These are phyloP conservation scores for Obelidium mucronatum DNA, from an alignment of 192 early-diverging fungal genomes.

Conservation along the genomic window DNA sequence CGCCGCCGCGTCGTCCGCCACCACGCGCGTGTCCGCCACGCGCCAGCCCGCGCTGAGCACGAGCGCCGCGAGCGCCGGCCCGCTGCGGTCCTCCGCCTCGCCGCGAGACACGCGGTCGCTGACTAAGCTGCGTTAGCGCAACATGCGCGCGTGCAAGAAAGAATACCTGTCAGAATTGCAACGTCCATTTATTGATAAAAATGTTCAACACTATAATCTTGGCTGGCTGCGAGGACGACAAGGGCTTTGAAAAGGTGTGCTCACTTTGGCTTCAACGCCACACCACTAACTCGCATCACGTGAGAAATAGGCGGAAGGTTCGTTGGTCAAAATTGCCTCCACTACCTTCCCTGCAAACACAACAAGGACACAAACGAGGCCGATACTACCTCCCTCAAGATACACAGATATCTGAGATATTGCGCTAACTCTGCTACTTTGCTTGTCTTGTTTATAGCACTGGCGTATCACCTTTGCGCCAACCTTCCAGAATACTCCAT, in stretches of 20 bases:
- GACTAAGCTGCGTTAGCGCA: neutral
- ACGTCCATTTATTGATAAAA: neutral
- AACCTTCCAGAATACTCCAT: conserved; percentile 29
- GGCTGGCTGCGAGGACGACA: conserved; percentile 21
- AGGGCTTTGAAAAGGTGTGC: conserved; percentile 19
- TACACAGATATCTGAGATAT: neutral
- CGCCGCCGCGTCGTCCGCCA: conserved; percentile 38
- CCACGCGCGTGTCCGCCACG: conserved; percentile 16
- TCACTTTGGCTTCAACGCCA: neutral
- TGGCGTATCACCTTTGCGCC: conserved; percentile 23
- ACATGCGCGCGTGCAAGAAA: neutral
- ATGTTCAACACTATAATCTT: conserved; percentile 1
- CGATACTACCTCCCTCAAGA: neutral
- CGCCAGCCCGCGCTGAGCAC: conserved; percentile 27
- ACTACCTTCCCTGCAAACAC: neutral
- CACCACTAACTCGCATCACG: neutral
- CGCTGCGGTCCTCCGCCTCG: conserved; percentile 9
- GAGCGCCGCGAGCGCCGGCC: conserved; percentile 18
- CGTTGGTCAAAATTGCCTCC: neutral
- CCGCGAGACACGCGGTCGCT: conserved; percentile 24
- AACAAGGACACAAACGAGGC: neutral
- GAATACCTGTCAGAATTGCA: conserved; percentile 2
- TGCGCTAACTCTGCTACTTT: too few species aligned
- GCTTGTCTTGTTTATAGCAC: conserved; percentile 20
- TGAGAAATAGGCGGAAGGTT: neutral